Base-by-base conservation (phyloP, 2,329 filamentous ascomycete species). In the Talaromyces sp. region DNA sequence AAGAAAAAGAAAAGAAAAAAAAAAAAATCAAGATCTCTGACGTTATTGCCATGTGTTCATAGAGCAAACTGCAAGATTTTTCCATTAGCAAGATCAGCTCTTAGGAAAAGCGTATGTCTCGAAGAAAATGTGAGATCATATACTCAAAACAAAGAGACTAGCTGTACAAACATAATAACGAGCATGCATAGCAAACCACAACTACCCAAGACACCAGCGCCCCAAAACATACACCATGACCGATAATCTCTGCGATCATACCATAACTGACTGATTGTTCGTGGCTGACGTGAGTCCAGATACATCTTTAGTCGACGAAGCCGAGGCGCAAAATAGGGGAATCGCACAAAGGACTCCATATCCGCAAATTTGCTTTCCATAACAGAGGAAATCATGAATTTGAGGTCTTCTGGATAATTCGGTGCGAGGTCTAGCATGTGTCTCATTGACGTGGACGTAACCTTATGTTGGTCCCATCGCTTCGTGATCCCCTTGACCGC, bases 151-250 rank as follows among this genome's bases (percentile, higher is more conserved):
- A 43, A 43, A 57, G 43, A 35, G 12, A 14, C 35, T n/a, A 38
- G 14, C 17, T 38, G 7, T 3, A 3, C 35, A 38, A 38, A n/a
- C 14, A 38, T 5, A n/a, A 60, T 60, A 3, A 27, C 8, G 21
- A 60, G n/a, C 32, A 56, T 51, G 8, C 31, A 56, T 52, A 56
- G 17, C 14, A 26, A 60, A 43, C 3, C 50, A 60, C 19, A 46
- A 53, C 6, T 32, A 60, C 27, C 6, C 35, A 43, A 50, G 19
- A n/a, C 53, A 38, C 14, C 35, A 43, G 24, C 31, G 21, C 14
- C 59, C 54, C 54, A 61, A 50, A 57, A 61, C 17, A 48, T 48
- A 53, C 50, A 61, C 59, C 59, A 61, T 26, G 54, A 53, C 50
- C 41, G 27, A 61, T 24, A 61, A 61, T 61, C 48, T 24, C 54